Evolutionary conservation across 169 alveolate species (phyloP), one percentile per base, ranked within the genome.

Genomic region (Hepatocystis sp.): DNA sequence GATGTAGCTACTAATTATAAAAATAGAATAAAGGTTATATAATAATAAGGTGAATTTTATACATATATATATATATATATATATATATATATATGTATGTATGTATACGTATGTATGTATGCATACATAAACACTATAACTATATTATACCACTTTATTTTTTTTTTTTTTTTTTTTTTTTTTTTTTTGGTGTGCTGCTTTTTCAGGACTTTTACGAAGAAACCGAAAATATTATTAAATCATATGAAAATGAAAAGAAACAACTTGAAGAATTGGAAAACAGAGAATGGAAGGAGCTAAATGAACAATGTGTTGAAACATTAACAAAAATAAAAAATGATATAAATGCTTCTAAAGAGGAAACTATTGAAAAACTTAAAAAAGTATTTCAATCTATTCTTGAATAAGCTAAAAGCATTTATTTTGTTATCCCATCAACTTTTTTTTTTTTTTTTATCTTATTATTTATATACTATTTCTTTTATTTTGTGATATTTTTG

Each of bases 191-290:
- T n/a, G n/a, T n/a, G n/a, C n/a, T n/a, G n/a, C n/a, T 10, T 19
- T 44, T 28, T 23, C 28, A 67, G 85, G 85, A 67, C 39, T 67
- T 67, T 34, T 53, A 67, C 56, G 13, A 23, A 27, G 68, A 67
- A 30, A 46, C 85, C 2, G 85, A 67, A 53, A 52, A 52, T 46
- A 34, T 67, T 49, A 53, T 53, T 55, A 39, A 67, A 15, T 36
- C 67, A n/a, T 67, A 67, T 46, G 85, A 67, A 21, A 25, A 17
- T 27, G 85, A 67, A 30, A 67, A 53, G 39, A 67, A 67, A 19
- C 60, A 67, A 44, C 40, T 67, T 2, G 68, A 67, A n/a, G 67
- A 52, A n/a, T 58, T 67, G 49, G 85, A 67, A 60, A 67, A 67
- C 19, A 67, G 42, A 21, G 85, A 67, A 32, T 67, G 85, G 85